Evolutionary conservation across 1,139 yeast species (phyloP), one percentile per base, ranked within the genome.

Genomic region (Hemisphaericaspora xylofermentans): DNA sequence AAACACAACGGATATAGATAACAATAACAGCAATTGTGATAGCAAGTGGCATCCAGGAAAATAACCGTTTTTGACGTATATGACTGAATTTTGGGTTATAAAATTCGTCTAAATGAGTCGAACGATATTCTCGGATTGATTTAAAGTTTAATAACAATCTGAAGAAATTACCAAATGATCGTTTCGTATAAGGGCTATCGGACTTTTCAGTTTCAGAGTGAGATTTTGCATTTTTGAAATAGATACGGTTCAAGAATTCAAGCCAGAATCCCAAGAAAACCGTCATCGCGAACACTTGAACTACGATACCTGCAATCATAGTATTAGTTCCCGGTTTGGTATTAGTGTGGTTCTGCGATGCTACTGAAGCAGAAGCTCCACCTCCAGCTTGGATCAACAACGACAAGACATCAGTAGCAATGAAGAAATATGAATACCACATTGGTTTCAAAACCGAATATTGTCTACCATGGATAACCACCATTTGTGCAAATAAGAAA

Each of bases 351-450:
- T 61, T 55, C 16, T 69, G 56, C 9, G 78, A 64, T 0, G 78
- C 77, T 26, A 74, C 68, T 1, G 94, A 80, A 2, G 89, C 83
- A 51, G 82, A 77, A 45, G 91, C 95, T 42, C 88, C 88, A 28
- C 96, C 97, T 19, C 74, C 80, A 5, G 88, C 96, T 60, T 89
- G 97, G 28, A 89, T 62, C 12, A 82, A 61, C 46, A 89, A 71
- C 1, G 95, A 80, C 7, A 84, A 55, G 10, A 86, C 68, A 54
- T 89, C 96, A 50, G 79, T 71, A 6, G 75, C 64, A 31, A 86
- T 80, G 57, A 86, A 87, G 24, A 84, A 68, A 52, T 81, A 78
- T 0, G 89, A 76, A 60, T 88, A 89, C 60, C 77, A 74, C 80
- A 85, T 79, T 3, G 97, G 96, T 49, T 74, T 77, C 44, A 89